Conservation (phyloP, 352 stramenopile species). For the Plasmopara halstedii region DNA sequence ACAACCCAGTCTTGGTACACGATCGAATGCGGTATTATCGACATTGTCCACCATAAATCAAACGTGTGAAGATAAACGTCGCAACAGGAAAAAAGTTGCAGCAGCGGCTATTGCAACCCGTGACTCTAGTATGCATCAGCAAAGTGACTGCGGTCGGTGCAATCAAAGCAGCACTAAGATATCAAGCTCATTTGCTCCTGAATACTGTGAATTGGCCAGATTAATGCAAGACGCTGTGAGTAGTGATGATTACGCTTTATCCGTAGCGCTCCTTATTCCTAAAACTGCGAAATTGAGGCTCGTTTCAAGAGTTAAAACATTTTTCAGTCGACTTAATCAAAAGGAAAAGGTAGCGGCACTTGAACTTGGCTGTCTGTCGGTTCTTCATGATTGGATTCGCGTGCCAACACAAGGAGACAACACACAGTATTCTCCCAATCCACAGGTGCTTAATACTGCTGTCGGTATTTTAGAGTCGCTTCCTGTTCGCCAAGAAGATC, state of each 20-base stretch:
- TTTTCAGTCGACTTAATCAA: constrained; percentile 51
- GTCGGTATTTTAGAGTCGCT: constrained; percentile 43
- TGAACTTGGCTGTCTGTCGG: constrained; percentile 44
- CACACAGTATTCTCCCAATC: constrained; percentile 24
- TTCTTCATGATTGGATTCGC: constrained; percentile 60
- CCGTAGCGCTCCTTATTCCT: constrained; percentile 58
- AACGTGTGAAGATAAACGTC: constrained; percentile 58
- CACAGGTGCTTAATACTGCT: constrained; percentile 60
- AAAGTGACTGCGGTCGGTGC: constrained; percentile 1
- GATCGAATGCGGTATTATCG: constrained; percentile 19
- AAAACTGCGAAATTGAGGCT: constrained; percentile 70
- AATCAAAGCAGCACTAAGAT: constrained; percentile 19
- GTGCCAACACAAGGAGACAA: constrained; percentile 7
- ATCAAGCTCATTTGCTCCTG: constrained; percentile 33
- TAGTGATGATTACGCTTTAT: constrained; percentile 74
- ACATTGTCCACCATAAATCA: constrained; percentile 23
- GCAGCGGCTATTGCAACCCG: constrained; percentile 18
- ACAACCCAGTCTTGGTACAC: constrained; percentile 26
- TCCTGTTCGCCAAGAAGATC: constrained; percentile 53
- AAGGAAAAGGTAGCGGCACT: constrained; percentile 47
- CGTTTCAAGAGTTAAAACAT: constrained; percentile 64
- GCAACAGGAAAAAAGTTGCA: constrained; percentile 37
- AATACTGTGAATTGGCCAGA: constrained; percentile 57
- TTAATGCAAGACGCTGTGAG: constrained; percentile 60
- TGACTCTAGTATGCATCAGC: constrained; percentile 5